Evolutionary conservation across 768 basidiomycete genomes (phyloP), one percentile per base, ranked within the genome.

Genomic region (Chalciporus piperatus): DNA sequence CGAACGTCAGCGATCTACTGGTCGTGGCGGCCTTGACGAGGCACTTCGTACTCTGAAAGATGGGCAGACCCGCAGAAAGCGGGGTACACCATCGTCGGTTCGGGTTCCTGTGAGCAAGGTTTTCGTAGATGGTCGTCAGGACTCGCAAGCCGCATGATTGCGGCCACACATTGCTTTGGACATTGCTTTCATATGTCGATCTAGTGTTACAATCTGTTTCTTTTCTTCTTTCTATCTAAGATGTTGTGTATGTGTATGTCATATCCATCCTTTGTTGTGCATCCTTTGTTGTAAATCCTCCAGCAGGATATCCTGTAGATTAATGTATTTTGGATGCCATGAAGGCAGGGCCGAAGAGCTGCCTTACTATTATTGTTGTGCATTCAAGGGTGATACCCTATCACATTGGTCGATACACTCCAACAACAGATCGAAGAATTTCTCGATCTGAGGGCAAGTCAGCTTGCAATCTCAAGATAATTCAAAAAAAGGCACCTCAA

Each of bases 21-120:
- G 85, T 7, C 80, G 85, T 33, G 93, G 93, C 10, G 87, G 87
- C 48, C 70, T 96, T 28, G 92, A 98, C 57, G 81, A 89, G 60
- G 89, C 88, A 2, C 87, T 98, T 37, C 83, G 88, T 16, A 92
- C 85, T 54, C 80, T 93, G 74, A 80, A 81, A 40, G 80, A 79
- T 43, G 92, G 84, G 32, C 81, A 59, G 4, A 57, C 55, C 8
- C 52, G 53, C 39, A 51, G 55, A 35, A 25, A 51, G 33, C 60
- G 60, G 6, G 39, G 46, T n/a, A 46, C 41, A 6, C 51, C 56
- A 25, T 47, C 65, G 3, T 54, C 58, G 17, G 40, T 57, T 37
- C 54, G 48, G 13, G 53, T 57, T 5, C 49, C 35, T 0, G 48
- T 58, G 30, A 58, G 14, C 54, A 69, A 67, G 45, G 42, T 69